Base-by-base conservation (phyloP, 1,139 yeast genomes). In the Keqinozyma sinolaborantium region DNA sequence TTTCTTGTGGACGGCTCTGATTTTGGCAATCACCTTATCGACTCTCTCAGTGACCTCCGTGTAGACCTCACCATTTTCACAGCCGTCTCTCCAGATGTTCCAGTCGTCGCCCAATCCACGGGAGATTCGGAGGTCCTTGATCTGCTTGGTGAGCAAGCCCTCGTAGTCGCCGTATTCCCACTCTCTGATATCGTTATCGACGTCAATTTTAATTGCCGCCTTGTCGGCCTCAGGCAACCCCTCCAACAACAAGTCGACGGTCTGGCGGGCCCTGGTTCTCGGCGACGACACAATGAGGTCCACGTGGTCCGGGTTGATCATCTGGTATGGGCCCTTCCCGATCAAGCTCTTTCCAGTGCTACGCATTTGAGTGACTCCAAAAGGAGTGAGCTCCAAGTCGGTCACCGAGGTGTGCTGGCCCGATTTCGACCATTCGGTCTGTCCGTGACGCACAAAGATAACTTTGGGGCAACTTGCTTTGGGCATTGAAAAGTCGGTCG, bases 131-230 rank as follows among this genome's bases (percentile, higher is more conserved):
- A 76, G 55, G 8, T 64, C 70, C 26, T 71, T 63, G 53, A 90
- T 88, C 45, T 88, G 77, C 10, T 63, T 58, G 1, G 95, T 83
- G 35, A 70, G 57, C 47, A 81, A 58, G 4, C 97, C 97, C 63
- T 90, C 97, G 56, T 90, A 90, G 48, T 85, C 94, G 45, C 97
- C 97, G 51, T 90, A 90, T 45, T 86, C 94, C 97, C 97, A 90
- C 60, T 90, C 97, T 42, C 94, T 72, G 31, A 87, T 60, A 47
- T 82, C 83, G 30, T 83, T 77, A 41, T 83, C 90, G 13, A 75
- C 75, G 28, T 62, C 57, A 25, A 73, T 49, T 3, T 67, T 61
- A 33, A 79, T 66, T 12, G 60, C 50, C 13, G 67, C 53, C 40
- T 60, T 64, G 25, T 67, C 60, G 26, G 65, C 70, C n/a, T 66